Base-by-base conservation (phyloP, 495 filamentous ascomycete species). In the Penicillium tannophilum region DNA sequence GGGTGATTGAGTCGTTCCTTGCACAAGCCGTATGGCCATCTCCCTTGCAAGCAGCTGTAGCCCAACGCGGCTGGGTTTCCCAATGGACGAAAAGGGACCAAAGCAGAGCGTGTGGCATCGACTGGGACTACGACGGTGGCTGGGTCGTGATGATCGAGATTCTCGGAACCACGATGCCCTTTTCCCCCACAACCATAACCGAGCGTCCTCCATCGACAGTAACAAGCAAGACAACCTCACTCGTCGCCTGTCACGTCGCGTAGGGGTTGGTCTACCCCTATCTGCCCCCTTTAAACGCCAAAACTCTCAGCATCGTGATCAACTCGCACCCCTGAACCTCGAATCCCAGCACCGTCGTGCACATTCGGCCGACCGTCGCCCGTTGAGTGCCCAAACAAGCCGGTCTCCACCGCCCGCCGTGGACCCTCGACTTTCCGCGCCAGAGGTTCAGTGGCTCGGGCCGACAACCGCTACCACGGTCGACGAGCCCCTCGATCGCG, bases 241-340 rank as follows among this genome's bases (percentile, higher is more conserved):
- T 26, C 78, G 86, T 53, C 82, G 85, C 59, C 67, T 86, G 36
- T 87, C 88, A 16, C 76, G 88, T 60, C 87, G 82, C 59, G 92
- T 92, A 1, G 84, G 93, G n/a, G 88, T 91, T 10, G 88, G 87
- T 16, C 76, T 95, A 41, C 90, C 92, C 35, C 82, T 90, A 54
- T 76, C 86, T 11, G 80, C 85, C 52, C 92, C 90, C 4, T 91
- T 93, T 72, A 88, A 86, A 70, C 82, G 92, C 64, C 91, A 92
- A 65, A 84, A 88, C 64, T 91, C 90, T 24, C 93, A 96, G 71
- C 80, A 79, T 57, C 81, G 90, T 60, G 86, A 92, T 61, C 86
- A 82, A 57, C 79, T 95, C 26, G 80, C 86, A 49, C 86, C 89
- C 26, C 72, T 83, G 28, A 76, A 85, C 7, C 82, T 84, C 11